Evolutionary conservation across 352 stramenopile genomes (phyloP).

Genomic region (Phytophthora capsici): DNA sequence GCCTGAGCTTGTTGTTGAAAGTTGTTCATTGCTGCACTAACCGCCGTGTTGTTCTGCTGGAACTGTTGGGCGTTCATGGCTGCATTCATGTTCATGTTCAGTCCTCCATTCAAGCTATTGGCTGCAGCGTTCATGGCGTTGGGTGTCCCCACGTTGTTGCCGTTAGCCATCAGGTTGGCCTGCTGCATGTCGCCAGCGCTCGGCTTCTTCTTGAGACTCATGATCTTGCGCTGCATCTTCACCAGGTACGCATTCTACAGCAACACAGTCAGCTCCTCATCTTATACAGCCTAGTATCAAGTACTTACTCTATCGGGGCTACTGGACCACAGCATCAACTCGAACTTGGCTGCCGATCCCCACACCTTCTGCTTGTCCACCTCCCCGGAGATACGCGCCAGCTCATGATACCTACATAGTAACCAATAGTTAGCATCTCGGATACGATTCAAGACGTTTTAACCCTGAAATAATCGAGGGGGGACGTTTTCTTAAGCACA

Average conservation of each 20-base stretch:
- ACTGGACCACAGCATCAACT: slow-evolving; percentile 87
- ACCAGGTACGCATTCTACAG: slow-evolving; percentile 77
- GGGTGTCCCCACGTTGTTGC: slow-evolving; percentile 35
- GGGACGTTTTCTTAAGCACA: slow-evolving; percentile 15
- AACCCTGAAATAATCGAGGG: slow-evolving; percentile 1
- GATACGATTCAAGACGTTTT: too few species aligned
- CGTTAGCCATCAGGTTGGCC: slow-evolving; percentile 39
- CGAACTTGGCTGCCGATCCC: slow-evolving; percentile 86
- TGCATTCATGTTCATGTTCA: slow-evolving; percentile 53
- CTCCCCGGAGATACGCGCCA: slow-evolving; percentile 82
- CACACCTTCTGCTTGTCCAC: slow-evolving; percentile 88
- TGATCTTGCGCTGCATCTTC: slow-evolving; percentile 87
- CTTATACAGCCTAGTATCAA: not conserved
- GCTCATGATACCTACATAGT: slow-evolving; percentile 75
- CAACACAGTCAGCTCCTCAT: slow-evolving; percentile 11
- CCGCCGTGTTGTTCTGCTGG: slow-evolving; percentile 42
- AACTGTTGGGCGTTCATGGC: slow-evolving; percentile 48
- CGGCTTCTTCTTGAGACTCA: slow-evolving; percentile 80
- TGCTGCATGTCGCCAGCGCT: slow-evolving; percentile 43
- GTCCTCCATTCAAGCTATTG: slow-evolving; percentile 36
- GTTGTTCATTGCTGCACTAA: slow-evolving; percentile 59
- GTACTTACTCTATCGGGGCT: slow-evolving; percentile 64
- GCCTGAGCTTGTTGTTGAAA: slow-evolving; percentile 60
- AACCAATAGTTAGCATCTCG: not conserved
- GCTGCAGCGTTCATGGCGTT: slow-evolving; percentile 36